These are phyloP conservation scores for Nitzschia inconspicua DNA, from an alignment of 108 stramenopile species.

Conservation along the genomic window DNA sequence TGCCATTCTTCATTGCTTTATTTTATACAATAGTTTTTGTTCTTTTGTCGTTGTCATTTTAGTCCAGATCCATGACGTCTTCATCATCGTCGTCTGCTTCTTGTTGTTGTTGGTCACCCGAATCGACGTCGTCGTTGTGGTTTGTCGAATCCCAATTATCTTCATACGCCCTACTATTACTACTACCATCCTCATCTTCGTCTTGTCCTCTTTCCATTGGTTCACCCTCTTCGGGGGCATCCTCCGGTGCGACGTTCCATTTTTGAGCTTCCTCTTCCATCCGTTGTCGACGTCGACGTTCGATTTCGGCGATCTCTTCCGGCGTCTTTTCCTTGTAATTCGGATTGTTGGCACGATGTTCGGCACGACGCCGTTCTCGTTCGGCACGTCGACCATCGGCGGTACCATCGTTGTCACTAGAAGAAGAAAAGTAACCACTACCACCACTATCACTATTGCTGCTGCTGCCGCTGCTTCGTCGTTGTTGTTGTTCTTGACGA, in stretches of 20 bases:
- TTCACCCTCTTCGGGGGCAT: conserved; percentile 44
- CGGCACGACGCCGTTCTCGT: conserved; percentile 74
- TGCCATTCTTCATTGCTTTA: no score
- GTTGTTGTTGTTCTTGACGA: conserved; percentile 36
- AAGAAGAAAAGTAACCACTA: conserved; percentile 18
- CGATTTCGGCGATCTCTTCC: conserved; percentile 84
- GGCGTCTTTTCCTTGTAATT: conserved; percentile 74
- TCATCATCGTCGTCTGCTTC: conserved; percentile 48
- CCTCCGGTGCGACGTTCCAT: conserved; percentile 81
- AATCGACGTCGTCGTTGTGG: conserved; percentile 15
- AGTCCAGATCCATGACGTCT: conserved; percentile 80
- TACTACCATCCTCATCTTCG: no score
- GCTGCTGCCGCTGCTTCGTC: neutral
- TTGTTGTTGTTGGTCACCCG: conserved; percentile 36
- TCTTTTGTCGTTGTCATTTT: no score
- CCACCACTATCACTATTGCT: conserved; percentile 12
- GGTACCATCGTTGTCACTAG: conserved; percentile 65
- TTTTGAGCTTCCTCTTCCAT: conserved; percentile 83
- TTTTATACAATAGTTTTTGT: no score
- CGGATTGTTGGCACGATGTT: conserved; percentile 63
- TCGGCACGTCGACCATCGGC: conserved; percentile 74
- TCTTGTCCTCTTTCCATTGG: conserved; percentile 32
- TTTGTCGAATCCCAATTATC: conserved; percentile 28
- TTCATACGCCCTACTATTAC: conserved; percentile 27
- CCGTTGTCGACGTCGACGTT: conserved; percentile 63